A percentile compares a stretch with the other conserved stretches of the same genome.
Conservation (phyloP, 2,329 filamentous ascomycete genomes). For the Claviceps sp. region DNA sequence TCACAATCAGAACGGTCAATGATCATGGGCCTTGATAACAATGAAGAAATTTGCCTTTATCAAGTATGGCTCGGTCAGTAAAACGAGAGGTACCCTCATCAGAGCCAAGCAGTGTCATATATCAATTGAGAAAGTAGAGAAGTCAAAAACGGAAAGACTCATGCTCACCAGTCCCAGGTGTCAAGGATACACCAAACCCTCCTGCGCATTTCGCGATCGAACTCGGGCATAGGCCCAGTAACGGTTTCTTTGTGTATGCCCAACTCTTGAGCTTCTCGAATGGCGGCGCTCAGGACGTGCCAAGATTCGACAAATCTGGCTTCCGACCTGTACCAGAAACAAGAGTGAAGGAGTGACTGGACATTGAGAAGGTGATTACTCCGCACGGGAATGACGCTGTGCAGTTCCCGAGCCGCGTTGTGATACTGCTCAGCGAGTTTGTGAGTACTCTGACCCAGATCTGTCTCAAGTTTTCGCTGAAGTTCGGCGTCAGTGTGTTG, state of each 20-base stretch:
- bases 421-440: slow-evolving; percentile 20
- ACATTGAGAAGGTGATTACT: slow-evolving; percentile 20
- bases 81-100: too few species aligned
- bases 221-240: slow-evolving; percentile 15
- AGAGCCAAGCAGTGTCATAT: too few species aligned
- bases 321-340: slow-evolving; percentile 25
- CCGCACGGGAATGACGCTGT: slow-evolving; percentile 19
- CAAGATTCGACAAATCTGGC: slow-evolving; percentile 23
- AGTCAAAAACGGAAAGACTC: neutral
- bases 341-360: slow-evolving; percentile 23
- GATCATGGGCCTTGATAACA: slow-evolving; percentile 20
- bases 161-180: slow-evolving; percentile 24
- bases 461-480: slow-evolving; percentile 17
- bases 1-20: slow-evolving; percentile 22
- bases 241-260: slow-evolving; percentile 21
- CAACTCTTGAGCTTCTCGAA: slow-evolving; percentile 23
- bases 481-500: slow-evolving; percentile 20
- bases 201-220: slow-evolving; percentile 22
- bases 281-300: slow-evolving; percentile 22
- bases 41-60: slow-evolving; percentile 20
- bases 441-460: slow-evolving; percentile 17
- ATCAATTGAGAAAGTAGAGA: too few species aligned
- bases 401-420: slow-evolving; percentile 19
- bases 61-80: neutral
- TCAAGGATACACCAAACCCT: slow-evolving; percentile 24